Percentiles rank a stretch among this genome's conserved stretches.
phyloP scores from a whole-genome alignment of 2,329 filamentous ascomycete species.

The Trichoderma guizhouense region DNA sequence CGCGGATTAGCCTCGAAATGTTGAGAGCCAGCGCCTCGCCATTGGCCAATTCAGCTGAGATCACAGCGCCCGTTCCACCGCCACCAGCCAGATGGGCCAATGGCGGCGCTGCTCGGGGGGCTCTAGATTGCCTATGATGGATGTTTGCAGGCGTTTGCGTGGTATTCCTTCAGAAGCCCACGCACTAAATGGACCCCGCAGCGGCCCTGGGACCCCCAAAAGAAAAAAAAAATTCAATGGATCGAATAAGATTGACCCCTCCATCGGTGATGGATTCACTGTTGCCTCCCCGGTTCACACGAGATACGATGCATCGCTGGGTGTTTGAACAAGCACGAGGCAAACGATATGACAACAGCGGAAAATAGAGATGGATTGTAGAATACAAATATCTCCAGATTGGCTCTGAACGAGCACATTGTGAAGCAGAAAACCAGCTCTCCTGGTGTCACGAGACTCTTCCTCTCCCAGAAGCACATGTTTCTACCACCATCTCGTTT shows the following conservation, averaged over 20 bases:
- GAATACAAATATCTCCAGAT: neutral
- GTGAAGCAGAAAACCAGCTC: neutral
- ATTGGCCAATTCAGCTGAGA: conserved; percentile 20
- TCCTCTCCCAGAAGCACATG: neutral
- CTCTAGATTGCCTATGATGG: conserved; percentile 14
- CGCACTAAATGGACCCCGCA: conserved; percentile 7
- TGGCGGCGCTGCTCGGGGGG: neutral
- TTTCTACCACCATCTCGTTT: neutral
- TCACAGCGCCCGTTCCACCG: conserved; percentile 14
- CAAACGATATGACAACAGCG: neutral
- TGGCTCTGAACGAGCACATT: neutral
- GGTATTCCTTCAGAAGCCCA: neutral
- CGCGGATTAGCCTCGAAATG: neutral
- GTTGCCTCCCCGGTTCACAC: neutral
- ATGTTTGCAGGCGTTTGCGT: conserved; percentile 11
- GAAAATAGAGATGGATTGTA: neutral
- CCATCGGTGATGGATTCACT: neutral
- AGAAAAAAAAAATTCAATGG: neutral
- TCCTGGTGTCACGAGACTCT: neutral
- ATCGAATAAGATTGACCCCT: neutral
- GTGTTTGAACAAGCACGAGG: neutral
- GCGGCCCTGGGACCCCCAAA: neutral
- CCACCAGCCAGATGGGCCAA: conserved; percentile 11
- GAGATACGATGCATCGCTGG: neutral
- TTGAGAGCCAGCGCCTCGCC: neutral